Evolutionary conservation across 371 early-diverging fungal species (phyloP).

Genomic region (Gilbertella persicaria): DNA sequence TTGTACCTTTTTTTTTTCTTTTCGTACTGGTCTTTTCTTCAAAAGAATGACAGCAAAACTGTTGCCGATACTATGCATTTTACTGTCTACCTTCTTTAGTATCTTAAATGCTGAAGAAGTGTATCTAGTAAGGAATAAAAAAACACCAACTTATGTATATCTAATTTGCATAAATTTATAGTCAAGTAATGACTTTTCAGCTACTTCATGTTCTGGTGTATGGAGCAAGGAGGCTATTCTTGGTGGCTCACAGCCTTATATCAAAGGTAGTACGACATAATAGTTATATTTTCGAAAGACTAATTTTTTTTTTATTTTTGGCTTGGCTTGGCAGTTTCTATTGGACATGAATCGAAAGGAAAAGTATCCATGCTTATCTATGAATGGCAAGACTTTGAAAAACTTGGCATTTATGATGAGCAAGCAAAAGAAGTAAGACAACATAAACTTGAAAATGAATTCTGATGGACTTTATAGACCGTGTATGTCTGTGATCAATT

Average conservation of each 20-base stretch:
- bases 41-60: not conserved
- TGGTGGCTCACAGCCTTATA: slow-evolving; percentile 44
- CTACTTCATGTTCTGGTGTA: slow-evolving; percentile 54
- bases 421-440: slow-evolving; percentile 28
- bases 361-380: slow-evolving; percentile 53
- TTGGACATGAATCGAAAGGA: slow-evolving; percentile 42
- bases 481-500: slow-evolving; percentile 52
- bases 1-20: too few relatives aligned
- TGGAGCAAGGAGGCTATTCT: slow-evolving; percentile 51
- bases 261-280: slow-evolving; percentile 36
- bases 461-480: slow-evolving; percentile 33
- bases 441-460: too few relatives aligned
- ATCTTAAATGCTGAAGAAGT: slow-evolving; percentile 14
- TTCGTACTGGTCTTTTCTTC: too few relatives aligned
- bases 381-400: slow-evolving; percentile 58
- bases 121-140: slow-evolving; percentile 5
- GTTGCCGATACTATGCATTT: not conserved
- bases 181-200: slow-evolving; percentile 45
- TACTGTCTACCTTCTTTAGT: slow-evolving; percentile 3
- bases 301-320: not conserved
- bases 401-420: slow-evolving; percentile 43
- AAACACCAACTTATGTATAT: not conserved
- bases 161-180: slow-evolving; percentile 13
- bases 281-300: not conserved
- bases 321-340: slow-evolving; percentile 38